phyloP scores from a whole-genome alignment of 2,329 filamentous ascomycete genomes.

The Rhinocladiella similis region DNA sequence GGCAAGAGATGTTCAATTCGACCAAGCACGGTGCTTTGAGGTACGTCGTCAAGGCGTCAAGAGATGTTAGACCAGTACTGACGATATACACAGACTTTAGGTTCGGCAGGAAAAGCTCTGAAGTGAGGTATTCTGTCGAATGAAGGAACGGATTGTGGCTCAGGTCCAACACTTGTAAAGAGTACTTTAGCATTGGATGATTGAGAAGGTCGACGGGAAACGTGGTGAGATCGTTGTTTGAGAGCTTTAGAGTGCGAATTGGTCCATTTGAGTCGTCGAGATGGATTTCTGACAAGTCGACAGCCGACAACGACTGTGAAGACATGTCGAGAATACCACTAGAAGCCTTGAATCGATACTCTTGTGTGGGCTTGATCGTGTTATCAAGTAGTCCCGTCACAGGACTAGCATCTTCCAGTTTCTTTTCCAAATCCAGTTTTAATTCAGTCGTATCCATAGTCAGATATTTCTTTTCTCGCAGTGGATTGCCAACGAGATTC shows the following conservation, averaged over 20 bases:
- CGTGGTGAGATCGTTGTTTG: slow-evolving; percentile 71
- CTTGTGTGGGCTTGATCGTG: neutral
- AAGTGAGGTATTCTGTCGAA: slow-evolving; percentile 64
- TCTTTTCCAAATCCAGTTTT: slow-evolving; percentile 21
- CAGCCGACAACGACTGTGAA: slow-evolving; percentile 41
- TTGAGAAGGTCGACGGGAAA: slow-evolving; percentile 69
- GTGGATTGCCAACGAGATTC: slow-evolving; percentile 81
- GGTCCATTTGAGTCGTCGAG: slow-evolving; percentile 44
- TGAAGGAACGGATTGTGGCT: slow-evolving; percentile 69
- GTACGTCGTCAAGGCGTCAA: slow-evolving; percentile 64
- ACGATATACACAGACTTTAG: slow-evolving; percentile 76
- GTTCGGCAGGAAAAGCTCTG: slow-evolving; percentile 67
- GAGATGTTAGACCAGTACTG: slow-evolving; percentile 69
- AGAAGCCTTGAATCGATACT: slow-evolving; percentile 15
- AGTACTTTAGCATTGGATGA: slow-evolving; percentile 62
- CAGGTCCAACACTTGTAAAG: slow-evolving; percentile 70
- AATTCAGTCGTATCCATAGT: slow-evolving; percentile 62
- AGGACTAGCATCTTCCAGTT: slow-evolving; percentile 1
- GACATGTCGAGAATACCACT: slow-evolving; percentile 65
- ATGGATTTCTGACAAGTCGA: slow-evolving; percentile 58
- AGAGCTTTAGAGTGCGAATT: slow-evolving; percentile 54
- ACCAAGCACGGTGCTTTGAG: slow-evolving; percentile 74
- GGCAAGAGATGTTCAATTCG: slow-evolving; percentile 78
- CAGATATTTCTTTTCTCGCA: slow-evolving; percentile 83
- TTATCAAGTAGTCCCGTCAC: neutral